Conservation (phyloP, 2,329 filamentous ascomycete species). For the Onygena corvina region DNA sequence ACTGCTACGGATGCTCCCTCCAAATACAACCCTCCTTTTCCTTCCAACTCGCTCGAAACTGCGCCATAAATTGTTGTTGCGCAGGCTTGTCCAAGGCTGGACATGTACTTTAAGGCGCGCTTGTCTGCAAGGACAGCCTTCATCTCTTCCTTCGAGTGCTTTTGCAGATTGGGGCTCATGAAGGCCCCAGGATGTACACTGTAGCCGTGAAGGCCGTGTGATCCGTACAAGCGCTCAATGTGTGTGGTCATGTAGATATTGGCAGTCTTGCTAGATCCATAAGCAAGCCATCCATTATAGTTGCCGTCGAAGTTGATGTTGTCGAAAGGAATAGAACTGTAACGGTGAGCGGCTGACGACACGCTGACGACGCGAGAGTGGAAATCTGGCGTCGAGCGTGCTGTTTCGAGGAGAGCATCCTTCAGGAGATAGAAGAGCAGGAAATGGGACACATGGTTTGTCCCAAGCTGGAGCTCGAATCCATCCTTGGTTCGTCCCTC, state of each 20-base stretch:
- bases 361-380: conserved; percentile 39
- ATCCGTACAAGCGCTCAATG: conserved; percentile 40
- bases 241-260: conserved; percentile 42
- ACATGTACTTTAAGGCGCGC: background rate
- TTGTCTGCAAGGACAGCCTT: background rate
- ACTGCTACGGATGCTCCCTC: too few relatives aligned
- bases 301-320: conserved; percentile 31
- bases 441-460: conserved; percentile 44
- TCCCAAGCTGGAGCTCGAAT: conserved; percentile 42
- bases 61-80: conserved; percentile 6
- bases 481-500: too few relatives aligned
- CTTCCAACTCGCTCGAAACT: background rate
- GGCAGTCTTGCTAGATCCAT: conserved; percentile 41
- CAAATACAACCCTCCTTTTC: conserved; percentile 4
- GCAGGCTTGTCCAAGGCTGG: background rate
- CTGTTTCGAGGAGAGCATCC: conserved; percentile 13
- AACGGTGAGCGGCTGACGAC: conserved; percentile 35
- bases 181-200: conserved; percentile 22
- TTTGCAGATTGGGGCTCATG: too few relatives aligned
- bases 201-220: conserved; percentile 34
- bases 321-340: conserved; percentile 23
- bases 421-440: conserved; percentile 42
- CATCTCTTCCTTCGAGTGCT: background rate
- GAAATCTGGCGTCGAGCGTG: conserved; percentile 25
- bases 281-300: conserved; percentile 31